These are phyloP conservation scores for Melocanna baccifera DNA, from an alignment of 176 grass and related monocot species.

Conservation along the genomic window DNA sequence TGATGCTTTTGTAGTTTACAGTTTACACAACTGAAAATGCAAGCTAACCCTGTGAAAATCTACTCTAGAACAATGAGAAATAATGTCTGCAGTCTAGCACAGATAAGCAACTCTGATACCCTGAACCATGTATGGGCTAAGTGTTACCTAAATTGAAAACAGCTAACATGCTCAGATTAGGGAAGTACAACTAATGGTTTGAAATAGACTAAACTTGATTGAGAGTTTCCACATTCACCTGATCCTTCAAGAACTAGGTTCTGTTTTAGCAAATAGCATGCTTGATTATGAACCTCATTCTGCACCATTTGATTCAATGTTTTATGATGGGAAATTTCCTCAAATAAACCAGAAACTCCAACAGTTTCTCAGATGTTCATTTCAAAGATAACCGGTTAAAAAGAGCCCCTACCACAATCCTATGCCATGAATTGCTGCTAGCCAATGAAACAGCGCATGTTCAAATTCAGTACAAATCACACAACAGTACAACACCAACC, in stretches of 20 bases:
- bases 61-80: neutral
- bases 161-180: neutral
- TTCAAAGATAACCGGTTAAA: neutral
- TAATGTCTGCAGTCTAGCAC: neutral
- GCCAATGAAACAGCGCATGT: neutral
- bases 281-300: neutral
- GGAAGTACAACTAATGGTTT: neutral
- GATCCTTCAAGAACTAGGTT: neutral
- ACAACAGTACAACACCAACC: neutral
- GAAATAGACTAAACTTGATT: neutral
- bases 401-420: neutral
- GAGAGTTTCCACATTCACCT: neutral
- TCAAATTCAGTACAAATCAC: neutral
- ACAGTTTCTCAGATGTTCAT: neutral
- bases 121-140: neutral
- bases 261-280: neutral
- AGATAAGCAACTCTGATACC: neutral
- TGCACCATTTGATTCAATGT: neutral
- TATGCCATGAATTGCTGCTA: neutral
- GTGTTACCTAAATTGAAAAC: neutral
- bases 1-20: neutral
- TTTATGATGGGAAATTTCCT: neutral
- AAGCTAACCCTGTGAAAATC: neutral
- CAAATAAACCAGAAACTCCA: neutral
- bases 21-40: neutral